phyloP scores from a whole-genome alignment of 2,329 filamentous ascomycete genomes.

The Colletotrichum musicola region DNA sequence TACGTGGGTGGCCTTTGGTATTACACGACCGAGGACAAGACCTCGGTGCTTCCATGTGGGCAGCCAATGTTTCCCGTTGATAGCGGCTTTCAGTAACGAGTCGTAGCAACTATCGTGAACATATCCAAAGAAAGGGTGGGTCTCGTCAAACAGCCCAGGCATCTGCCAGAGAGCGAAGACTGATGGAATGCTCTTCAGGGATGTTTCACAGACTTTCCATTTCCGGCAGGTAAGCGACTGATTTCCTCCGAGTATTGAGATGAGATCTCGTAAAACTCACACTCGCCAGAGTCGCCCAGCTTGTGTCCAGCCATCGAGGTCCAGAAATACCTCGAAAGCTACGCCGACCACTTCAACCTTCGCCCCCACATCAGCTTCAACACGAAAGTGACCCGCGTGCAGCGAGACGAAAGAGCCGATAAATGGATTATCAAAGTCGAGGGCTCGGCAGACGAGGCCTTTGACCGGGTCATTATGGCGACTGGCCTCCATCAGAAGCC shows the following conservation, averaged over 20 bases:
- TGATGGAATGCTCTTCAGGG: conserved; percentile 37
- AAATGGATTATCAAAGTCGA: conserved; percentile 48
- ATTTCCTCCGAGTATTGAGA: not conserved
- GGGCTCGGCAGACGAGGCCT: conserved; percentile 41
- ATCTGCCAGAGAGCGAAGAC: not conserved
- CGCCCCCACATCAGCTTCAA: conserved; percentile 43
- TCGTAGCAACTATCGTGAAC: conserved; percentile 47
- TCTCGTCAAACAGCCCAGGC: not conserved
- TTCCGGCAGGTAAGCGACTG: conserved; percentile 37
- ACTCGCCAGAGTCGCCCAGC: conserved; percentile 40
- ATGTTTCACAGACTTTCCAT: conserved; percentile 53
- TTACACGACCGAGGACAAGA: conserved; percentile 52
- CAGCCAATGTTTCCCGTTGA: not conserved
- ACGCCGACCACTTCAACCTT: conserved; percentile 49
- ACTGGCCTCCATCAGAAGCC: conserved; percentile 50
- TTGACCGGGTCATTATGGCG: conserved; percentile 54
- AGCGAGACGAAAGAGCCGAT: conserved; percentile 38
- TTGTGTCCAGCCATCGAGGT: conserved; percentile 45
- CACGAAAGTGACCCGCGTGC: conserved; percentile 41
- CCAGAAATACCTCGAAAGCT: conserved; percentile 49
- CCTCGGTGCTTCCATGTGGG: conserved; percentile 50
- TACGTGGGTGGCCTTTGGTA: conserved; percentile 59
- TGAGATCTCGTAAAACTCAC: not conserved
- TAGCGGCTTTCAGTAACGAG: not conserved
- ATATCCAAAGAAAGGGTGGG: conserved; percentile 49